phyloP scores from a whole-genome alignment of 73 alveolate species.

The Paramecium sonneborni region DNA sequence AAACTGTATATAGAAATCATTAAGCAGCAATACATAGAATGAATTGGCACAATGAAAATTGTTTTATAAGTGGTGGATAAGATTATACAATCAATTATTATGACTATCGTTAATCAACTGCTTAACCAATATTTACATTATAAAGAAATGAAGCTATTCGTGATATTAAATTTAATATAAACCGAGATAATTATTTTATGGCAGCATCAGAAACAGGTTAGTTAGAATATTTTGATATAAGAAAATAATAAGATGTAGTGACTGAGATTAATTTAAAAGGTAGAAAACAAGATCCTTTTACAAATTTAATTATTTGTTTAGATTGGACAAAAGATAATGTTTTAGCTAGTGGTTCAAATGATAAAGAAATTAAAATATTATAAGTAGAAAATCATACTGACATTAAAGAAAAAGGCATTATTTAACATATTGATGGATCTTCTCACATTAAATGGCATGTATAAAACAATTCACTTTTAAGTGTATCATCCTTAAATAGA shows the following conservation, averaged over 20 bases:
- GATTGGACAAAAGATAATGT: slow-evolving; percentile 36
- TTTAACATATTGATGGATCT: slow-evolving; percentile 42
- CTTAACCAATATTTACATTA: neutral
- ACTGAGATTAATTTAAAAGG: neutral
- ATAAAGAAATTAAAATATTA: slow-evolving; percentile 33
- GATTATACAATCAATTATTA: neutral
- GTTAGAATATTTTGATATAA: slow-evolving; percentile 30
- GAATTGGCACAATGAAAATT: slow-evolving; percentile 38
- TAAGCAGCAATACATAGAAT: slow-evolving; percentile 19
- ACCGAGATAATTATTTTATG: neutral
- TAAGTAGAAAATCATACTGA: neutral
- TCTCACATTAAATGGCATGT: slow-evolving; percentile 32
- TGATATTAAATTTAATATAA: neutral
- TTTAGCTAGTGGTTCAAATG: slow-evolving; percentile 55
- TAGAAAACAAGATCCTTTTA: neutral
- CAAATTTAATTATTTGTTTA: neutral
- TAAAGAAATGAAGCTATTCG: slow-evolving; percentile 7
- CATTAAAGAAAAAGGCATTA: neutral
- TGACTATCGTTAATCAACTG: neutral
- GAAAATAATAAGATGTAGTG: neutral
- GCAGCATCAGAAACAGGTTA: slow-evolving; percentile 20
- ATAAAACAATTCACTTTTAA: neutral
- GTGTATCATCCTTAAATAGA: slow-evolving; percentile 47
- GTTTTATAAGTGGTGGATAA: slow-evolving; percentile 26
- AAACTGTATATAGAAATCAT: slow-evolving; percentile 7